Percentiles rank a stretch among this genome's conserved stretches.
phyloP scores from a whole-genome alignment of 140 eudicot genomes.

The Ambrosia hybrid region DNA sequence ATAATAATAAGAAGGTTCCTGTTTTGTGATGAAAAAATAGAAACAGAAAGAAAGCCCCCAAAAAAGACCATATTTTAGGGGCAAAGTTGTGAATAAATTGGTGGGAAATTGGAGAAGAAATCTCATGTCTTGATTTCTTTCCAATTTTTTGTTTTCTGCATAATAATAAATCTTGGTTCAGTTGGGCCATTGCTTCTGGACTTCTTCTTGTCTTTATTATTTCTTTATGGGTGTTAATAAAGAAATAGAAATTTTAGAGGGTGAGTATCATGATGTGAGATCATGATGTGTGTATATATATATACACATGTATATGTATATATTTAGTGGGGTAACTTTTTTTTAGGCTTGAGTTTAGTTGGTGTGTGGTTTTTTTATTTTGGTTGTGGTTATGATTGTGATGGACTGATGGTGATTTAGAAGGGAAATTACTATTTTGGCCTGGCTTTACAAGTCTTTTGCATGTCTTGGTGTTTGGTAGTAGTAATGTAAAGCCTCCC shows the following conservation, averaged over 20 bases:
- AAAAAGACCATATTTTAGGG: constrained; percentile 26
- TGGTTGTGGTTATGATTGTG: too few species aligned
- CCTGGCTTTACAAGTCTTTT: too few species aligned
- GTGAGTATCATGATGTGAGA: neutral
- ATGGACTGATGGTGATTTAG: too few species aligned
- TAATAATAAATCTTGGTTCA: neutral
- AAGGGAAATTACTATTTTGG: too few species aligned
- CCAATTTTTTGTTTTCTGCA: constrained; percentile 22
- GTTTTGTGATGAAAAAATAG: neutral
- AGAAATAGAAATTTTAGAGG: neutral
- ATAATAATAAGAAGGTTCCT: constrained; percentile 10
- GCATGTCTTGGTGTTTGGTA: too few species aligned
- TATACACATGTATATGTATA: too few species aligned
- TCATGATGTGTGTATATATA: neutral
- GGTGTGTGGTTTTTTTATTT: too few species aligned
- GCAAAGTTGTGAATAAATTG: constrained; percentile 29
- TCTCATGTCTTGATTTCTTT: constrained; percentile 9
- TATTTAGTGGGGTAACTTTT: too few species aligned
- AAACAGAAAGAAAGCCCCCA: constrained; percentile 23
- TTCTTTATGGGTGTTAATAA: too few species aligned
- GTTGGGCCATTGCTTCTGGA: constrained; percentile 3
- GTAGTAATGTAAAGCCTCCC: too few species aligned
- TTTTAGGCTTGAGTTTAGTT: too few species aligned
- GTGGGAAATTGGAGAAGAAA: constrained; percentile 42
- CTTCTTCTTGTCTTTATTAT: neutral